Evolutionary conservation across 2,329 filamentous ascomycete species (phyloP), one percentile per base, ranked within the genome.

Genomic region (Fusarium sp.): DNA sequence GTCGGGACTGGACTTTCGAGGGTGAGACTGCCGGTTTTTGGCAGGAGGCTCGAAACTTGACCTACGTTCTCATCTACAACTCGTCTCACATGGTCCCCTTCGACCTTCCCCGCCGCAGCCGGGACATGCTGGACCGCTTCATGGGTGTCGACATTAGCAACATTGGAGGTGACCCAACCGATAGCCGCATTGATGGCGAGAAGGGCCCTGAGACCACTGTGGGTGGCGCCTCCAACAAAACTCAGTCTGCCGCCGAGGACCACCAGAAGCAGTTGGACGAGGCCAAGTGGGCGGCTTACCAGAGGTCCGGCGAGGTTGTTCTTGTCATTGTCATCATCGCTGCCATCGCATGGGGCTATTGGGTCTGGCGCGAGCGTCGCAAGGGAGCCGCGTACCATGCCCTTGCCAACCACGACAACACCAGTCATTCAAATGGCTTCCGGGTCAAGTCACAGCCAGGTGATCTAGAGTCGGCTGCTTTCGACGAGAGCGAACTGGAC

Each of bases 11-110:
- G 97, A 94, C 92, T 1, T 98, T 98, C 76, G 97, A 98, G 83
- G 94, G 92, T 71, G 90, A 98, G 77, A 85, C 91, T 2, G 95
- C 95, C 5, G 97, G 97, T 27, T 94, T 97, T 80, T 99, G 96
- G 88, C 97, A 99, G 83, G 91, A 95, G 81, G 96, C 97, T 2
- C 92, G 97, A 75, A 99, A 99, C 84, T 85, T 99, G 71, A 98
- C 97, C 1, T 99, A 99, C 81, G 92, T 99, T 35, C 88, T 97
- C 45, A 98, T 98, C 84, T 94, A 97, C 86, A 97, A 99, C 82
- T 92, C 95, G 18, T 97, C 94, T 59, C 97, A 99, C 83, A 99
- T 99, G 97, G 97, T 99, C 1, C 97, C 97, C 1, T 98, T 97
- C 80, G 96, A 99, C 83, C 94, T 93, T 78, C 92, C 96, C 1